phyloP scores from a whole-genome alignment of 2,329 filamentous ascomycete species.

The Colletotrichum kahawae region DNA sequence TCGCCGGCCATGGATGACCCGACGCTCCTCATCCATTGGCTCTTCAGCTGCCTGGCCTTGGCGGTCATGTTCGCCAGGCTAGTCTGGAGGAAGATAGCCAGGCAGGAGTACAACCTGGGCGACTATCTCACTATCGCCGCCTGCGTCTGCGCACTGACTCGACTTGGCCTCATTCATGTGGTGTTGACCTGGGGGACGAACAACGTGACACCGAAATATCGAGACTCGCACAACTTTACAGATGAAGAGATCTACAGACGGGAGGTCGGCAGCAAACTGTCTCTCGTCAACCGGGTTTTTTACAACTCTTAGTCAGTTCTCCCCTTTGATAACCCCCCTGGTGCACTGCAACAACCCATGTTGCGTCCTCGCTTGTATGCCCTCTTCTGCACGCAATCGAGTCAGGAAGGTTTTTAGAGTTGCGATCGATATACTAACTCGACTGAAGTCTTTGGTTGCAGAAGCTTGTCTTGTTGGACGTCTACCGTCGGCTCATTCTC shows the following conservation, averaged over 20 bases:
- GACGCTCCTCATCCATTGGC: conserved; percentile 27
- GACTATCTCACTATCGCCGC: conserved; percentile 41
- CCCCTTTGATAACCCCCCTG: not conserved
- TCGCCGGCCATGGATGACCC: conserved; percentile 23
- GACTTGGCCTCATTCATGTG: conserved; percentile 34
- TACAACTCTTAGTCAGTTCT: conserved; percentile 38
- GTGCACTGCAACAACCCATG: not conserved
- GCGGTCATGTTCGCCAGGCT: conserved; percentile 26
- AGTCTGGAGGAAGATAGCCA: conserved; percentile 23
- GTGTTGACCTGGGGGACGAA: conserved; percentile 40
- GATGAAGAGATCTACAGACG: conserved; percentile 34
- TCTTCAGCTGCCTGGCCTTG: conserved; percentile 28
- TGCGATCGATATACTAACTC: not conserved
- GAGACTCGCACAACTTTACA: conserved; percentile 30
- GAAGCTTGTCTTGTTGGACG: conserved; percentile 31
- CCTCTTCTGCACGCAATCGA: not conserved
- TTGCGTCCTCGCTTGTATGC: not conserved
- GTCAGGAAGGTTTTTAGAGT: not conserved
- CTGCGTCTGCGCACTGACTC: conserved; percentile 33
- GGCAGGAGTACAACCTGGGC: conserved; percentile 23
- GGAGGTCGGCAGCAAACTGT: conserved; percentile 37
- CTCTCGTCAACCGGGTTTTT: conserved; percentile 34
- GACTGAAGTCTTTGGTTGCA: conserved; percentile 30
- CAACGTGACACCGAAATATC: conserved; percentile 31
- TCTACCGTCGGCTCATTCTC: conserved; percentile 28